phyloP scores from a whole-genome alignment of 139 green algal species.

The Tetraselmis chui region DNA sequence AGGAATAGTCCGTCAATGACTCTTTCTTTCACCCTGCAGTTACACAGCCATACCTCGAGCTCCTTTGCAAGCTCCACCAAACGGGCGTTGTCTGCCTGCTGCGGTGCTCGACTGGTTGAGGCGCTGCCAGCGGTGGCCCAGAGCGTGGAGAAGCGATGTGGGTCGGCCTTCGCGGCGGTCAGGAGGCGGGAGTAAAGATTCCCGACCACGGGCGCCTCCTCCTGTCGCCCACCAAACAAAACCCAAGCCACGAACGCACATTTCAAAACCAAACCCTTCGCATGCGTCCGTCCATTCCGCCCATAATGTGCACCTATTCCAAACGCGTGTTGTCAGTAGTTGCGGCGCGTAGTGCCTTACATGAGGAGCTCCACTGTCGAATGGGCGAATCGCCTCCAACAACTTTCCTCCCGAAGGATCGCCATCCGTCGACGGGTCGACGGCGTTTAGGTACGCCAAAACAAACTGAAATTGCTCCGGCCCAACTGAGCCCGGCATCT shows the following conservation, averaged over 20 bases:
- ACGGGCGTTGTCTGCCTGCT: not conserved
- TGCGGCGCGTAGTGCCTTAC: too few relatives aligned
- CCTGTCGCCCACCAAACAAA: too few relatives aligned
- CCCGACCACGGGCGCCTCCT: not conserved
- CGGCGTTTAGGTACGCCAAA: not conserved
- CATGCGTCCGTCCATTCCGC: too few relatives aligned
- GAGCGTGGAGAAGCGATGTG: not conserved
- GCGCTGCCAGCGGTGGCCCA: not conserved
- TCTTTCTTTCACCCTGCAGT: too few relatives aligned
- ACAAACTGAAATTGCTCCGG: not conserved
- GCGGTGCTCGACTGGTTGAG: too few relatives aligned
- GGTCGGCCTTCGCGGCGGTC: not conserved
- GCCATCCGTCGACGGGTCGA: not conserved
- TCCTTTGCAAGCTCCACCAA: not conserved
- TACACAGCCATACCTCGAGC: not conserved
- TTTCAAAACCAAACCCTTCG: too few relatives aligned
- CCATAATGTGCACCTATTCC: too few relatives aligned
- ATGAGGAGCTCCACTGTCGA: not conserved
- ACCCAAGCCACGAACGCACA: too few relatives aligned
- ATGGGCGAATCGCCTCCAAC: not conserved
- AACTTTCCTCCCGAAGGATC: not conserved
- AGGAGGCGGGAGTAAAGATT: not conserved
- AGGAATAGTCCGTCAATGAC: too few relatives aligned
- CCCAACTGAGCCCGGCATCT: not conserved
- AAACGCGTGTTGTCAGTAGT: too few relatives aligned